Conservation (phyloP, 768 basidiomycete genomes). For the Leccinum boreale region DNA sequence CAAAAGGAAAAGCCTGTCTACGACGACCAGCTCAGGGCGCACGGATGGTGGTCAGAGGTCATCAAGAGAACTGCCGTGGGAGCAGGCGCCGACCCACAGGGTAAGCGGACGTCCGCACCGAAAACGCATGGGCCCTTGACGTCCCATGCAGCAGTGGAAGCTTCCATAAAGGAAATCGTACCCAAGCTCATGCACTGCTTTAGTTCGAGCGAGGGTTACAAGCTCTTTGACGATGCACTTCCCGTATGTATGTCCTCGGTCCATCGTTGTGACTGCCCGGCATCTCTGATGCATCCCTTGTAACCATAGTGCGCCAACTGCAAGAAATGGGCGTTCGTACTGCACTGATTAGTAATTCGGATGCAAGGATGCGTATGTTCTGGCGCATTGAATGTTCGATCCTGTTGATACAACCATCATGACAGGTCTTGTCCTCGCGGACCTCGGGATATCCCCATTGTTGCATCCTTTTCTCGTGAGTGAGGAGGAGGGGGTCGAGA, state of each 20-base stretch:
- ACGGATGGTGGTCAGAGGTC: constrained; percentile 77
- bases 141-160: constrained; percentile 47
- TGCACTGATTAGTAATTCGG: constrained; percentile 70
- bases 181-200: constrained; percentile 62
- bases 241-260: constrained; percentile 39
- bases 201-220: constrained; percentile 68
- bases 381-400: background rate
- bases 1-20: constrained; percentile 63
- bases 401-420: constrained; percentile 2
- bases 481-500: constrained; percentile 66
- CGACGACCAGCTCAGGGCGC: constrained; percentile 39
- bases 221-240: constrained; percentile 50
- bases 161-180: constrained; percentile 54
- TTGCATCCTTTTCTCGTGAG: constrained; percentile 63
- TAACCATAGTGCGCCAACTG: constrained; percentile 42
- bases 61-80: constrained; percentile 70
- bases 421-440: constrained; percentile 50
- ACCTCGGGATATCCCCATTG: constrained; percentile 50
- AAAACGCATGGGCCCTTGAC: constrained; percentile 19
- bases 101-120: constrained; percentile 33
- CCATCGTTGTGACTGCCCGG: background rate
- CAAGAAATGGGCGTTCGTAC: constrained; percentile 45
- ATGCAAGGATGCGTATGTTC: constrained; percentile 63
- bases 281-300: constrained; percentile 1
- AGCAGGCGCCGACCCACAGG: constrained; percentile 61